Base-by-base conservation (phyloP, 2,329 filamentous ascomycete genomes). In the Diplocarpon mali region DNA sequence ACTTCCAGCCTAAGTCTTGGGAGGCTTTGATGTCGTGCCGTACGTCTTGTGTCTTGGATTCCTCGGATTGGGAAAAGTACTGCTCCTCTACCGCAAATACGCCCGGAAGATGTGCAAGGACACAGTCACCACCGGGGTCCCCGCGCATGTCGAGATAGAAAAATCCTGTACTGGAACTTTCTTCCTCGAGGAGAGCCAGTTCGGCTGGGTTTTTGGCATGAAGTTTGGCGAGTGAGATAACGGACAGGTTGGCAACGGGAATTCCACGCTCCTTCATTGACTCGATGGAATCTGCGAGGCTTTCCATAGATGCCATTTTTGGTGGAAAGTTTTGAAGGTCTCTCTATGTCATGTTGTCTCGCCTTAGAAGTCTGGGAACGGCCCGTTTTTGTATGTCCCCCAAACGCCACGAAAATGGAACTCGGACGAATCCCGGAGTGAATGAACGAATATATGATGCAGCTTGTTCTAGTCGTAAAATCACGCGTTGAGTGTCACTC, bases 71-170 rank as follows among this genome's bases (percentile, higher is more conserved):
- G 36, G 17, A 34, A 30, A 54, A 53, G 42, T 53, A 54, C 17
- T 48, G 43, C 28, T 53, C 38, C 27, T 30, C 46, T 11, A 45
- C 31, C 32, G 35, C 32, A 35, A 47, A 47, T n/a, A 54, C 39
- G 3, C 35, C 38, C 11, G 50, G 47, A 32, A 51, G 46, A 43
- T 45, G 38, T 37, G 29, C 45, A 35, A 52, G 44, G 15, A 49
- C 24, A 38, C 34, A 34, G n/a, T 53, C 46, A 28, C 44, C 46
- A 31, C 41, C n/a, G 15, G 40, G 8, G 35, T 51, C 49, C 15
- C 44, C 48, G 20, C 49, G 46, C 1, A 55, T 32, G 35, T 53
- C 51, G 5, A 55, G 47, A 27, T 47, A 49, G 39, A 55, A 53
- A 30, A 53, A 45, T 3, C 53, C 53, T 3, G 45, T 43, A 12